Evolutionary conservation across 1,139 yeast species (phyloP), one percentile per base, ranked within the genome.

Genomic region (Saccharomyces hybrid): DNA sequence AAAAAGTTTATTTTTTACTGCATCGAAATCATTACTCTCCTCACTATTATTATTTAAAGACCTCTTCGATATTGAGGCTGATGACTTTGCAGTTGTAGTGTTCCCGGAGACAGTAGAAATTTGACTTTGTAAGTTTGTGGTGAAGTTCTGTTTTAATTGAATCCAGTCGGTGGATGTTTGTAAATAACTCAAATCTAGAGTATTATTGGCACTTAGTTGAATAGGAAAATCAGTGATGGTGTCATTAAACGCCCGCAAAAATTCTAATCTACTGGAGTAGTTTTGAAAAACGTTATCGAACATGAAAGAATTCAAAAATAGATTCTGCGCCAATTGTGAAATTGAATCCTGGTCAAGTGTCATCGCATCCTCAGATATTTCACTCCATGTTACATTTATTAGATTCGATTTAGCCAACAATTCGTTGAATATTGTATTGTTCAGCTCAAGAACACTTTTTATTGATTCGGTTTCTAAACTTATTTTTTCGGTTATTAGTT

Each of bases 301-400:
- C 44, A 38, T 38, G 24, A 8, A 38, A 19, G 9, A 38, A 16
- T 38, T 38, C 19, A 38, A 12, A 9, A 38, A 19, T 16, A 38
- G n/a, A 9, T 16, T 38, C 19, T 21, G 19, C 9, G 27, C 49
- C 50, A 38, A 52, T 28, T 8, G 48, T 34, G 34, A 38, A 19
- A 38, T 11, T 6, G 44, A 38, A 16, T 16, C 44, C 24, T 50
- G 16, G 7, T 56, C 58, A 2, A 58, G 53, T 3, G 54, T 50
- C 21, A 59, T 49, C 7, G 61, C 61, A 26, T 53, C 51, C 24
- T 42, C 47, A 8, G 58, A 51, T 21, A 60, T 34, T 19, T 51
- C 48, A 9, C 55, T 55, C 34, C 55, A 51, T 9, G 64, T 56
- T n/a, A 51, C 50, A 29, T 60, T 59, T n/a, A 62, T 55, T 42